Conservation (phyloP, 2,329 filamentous ascomycete species). For the Alternaria panax region DNA sequence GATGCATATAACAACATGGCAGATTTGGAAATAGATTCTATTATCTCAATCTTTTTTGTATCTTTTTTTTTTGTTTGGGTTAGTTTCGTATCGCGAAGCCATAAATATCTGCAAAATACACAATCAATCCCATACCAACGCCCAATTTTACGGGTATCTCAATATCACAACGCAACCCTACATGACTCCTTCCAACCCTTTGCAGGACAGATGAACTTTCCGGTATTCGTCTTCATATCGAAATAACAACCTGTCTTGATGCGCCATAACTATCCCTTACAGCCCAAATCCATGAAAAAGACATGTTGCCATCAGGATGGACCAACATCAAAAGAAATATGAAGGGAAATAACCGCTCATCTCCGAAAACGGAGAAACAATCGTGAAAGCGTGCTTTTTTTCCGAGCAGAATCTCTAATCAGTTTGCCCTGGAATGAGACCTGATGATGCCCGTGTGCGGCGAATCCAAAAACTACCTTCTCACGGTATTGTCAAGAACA, state of each 20-base stretch:
- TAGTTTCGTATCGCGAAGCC: background rate
- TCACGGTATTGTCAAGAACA: background rate
- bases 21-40: background rate
- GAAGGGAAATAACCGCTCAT: background rate
- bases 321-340: background rate
- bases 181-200: background rate
- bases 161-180: background rate
- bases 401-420: no score
- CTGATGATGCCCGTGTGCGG: background rate
- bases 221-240: background rate
- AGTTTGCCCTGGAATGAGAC: background rate
- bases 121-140: background rate
- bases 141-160: background rate
- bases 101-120: background rate
- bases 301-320: background rate
- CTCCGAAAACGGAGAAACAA: background rate
- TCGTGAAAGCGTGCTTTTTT: background rate
- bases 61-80: background rate
- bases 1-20: background rate
- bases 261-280: background rate
- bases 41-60: background rate
- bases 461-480: background rate
- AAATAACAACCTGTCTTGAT: background rate
- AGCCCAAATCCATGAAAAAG: background rate
- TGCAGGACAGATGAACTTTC: background rate